phyloP scores from a whole-genome alignment of 1,139 yeast species.

The Kurtzmaniella quercitrusa region DNA sequence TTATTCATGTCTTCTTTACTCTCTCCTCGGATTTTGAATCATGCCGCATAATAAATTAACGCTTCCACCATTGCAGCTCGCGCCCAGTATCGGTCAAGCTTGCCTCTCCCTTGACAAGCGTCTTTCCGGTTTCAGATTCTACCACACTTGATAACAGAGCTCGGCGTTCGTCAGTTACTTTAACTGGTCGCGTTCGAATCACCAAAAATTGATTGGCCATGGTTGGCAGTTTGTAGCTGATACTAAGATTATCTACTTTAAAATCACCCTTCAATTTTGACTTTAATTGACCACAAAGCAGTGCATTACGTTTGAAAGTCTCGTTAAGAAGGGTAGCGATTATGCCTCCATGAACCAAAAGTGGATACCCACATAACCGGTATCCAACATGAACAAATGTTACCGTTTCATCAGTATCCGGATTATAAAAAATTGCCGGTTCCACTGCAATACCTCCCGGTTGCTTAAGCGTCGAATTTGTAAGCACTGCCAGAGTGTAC shows the following conservation, averaged over 20 bases:
- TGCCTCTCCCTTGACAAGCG: constrained; percentile 37
- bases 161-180: constrained; percentile 16
- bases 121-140: constrained; percentile 32
- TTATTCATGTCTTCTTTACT: too few relatives aligned
- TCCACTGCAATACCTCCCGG: constrained; percentile 81
- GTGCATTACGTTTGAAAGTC: constrained; percentile 57
- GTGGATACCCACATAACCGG: constrained; percentile 80
- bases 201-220: constrained; percentile 76
- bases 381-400: constrained; percentile 77
- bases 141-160: constrained; percentile 29
- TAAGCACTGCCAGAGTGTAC: constrained; percentile 23
- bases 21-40: too few relatives aligned
- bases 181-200: constrained; percentile 47
- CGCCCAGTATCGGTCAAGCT: constrained; percentile 38
- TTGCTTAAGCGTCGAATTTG: constrained; percentile 33
- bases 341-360: constrained; percentile 86
- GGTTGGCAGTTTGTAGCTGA: constrained; percentile 70
- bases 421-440: constrained; percentile 67
- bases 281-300: constrained; percentile 28
- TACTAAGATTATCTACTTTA: constrained; percentile 46
- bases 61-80: constrained; percentile 15
- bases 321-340: constrained; percentile 81
- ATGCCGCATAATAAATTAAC: too few relatives aligned
- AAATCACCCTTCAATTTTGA: constrained; percentile 38
- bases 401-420: constrained; percentile 54